These are phyloP conservation scores for Cyamopsis tetragonoloba DNA, from an alignment of 306 rosid genomes.

Conservation along the genomic window DNA sequence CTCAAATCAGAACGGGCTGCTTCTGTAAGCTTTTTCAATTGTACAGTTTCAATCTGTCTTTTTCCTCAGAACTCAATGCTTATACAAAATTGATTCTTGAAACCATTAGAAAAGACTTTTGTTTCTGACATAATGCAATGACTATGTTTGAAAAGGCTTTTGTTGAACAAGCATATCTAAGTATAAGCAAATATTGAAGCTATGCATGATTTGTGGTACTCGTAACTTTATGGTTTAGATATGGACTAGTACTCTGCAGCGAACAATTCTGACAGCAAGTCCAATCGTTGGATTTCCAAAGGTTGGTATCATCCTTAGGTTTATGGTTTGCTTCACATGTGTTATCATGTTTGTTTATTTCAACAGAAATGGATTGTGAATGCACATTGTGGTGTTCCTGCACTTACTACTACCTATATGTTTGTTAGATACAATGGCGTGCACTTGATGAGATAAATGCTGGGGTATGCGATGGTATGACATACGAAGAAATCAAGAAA, in stretches of 20 bases:
- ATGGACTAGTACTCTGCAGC: conserved; percentile 97
- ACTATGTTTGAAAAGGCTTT: too few relatives aligned
- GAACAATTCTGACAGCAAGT: conserved; percentile 86
- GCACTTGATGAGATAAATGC: conserved; percentile 92
- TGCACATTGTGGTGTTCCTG: background rate
- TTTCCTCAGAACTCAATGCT: conserved; percentile 14
- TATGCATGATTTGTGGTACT: conserved; percentile 22
- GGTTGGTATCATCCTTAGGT: conserved; percentile 46
- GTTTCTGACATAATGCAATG: background rate
- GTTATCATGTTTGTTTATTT: conserved; percentile 19
- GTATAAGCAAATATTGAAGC: conserved; percentile 8
- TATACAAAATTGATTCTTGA: conserved; percentile 8
- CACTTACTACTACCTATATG: background rate
- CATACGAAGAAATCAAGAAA: conserved; percentile 87
- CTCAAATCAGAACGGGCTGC: conserved; percentile 96
- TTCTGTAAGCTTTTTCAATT: conserved; percentile 65
- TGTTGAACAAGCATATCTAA: conserved; percentile 4
- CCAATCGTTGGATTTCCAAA: conserved; percentile 90
- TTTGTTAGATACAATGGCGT: conserved; percentile 93
- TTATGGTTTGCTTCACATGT: conserved; percentile 19
- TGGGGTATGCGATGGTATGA: conserved; percentile 98
- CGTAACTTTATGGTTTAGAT: conserved; percentile 57
- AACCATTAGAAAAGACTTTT: too few relatives aligned
- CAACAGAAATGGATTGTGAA: background rate
- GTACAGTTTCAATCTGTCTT: conserved; percentile 19